These are phyloP conservation scores for Aegilops umbellulata DNA, from an alignment of 176 grass and related monocot genomes.

Conservation along the genomic window DNA sequence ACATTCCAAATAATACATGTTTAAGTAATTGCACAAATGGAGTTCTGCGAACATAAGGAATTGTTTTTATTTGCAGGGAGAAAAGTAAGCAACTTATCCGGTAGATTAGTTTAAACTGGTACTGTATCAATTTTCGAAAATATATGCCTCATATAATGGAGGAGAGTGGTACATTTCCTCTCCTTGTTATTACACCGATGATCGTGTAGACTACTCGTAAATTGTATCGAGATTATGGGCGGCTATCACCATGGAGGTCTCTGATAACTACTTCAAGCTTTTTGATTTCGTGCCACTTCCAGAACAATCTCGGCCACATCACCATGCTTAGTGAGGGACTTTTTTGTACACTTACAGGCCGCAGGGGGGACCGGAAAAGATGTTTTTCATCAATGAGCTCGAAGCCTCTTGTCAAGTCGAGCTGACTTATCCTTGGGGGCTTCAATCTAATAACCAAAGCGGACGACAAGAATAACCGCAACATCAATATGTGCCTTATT, in stretches of 20 bases:
- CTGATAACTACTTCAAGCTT: too few species aligned
- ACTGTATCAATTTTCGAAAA: too few species aligned
- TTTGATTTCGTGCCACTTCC: too few species aligned
- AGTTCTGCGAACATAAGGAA: neutral
- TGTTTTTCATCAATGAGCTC: neutral
- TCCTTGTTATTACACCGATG: too few species aligned
- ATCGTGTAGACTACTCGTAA: too few species aligned
- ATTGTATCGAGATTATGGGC: too few species aligned
- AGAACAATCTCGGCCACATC: neutral
- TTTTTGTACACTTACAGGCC: neutral
- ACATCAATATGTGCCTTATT: neutral
- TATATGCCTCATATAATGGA: too few species aligned
- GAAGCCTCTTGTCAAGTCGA: neutral
- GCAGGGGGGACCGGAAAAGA: neutral
- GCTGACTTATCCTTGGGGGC: neutral
- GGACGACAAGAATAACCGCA: neutral
- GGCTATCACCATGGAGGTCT: too few species aligned
- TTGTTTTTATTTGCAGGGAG: neutral
- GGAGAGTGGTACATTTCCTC: too few species aligned
- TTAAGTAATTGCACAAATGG: neutral
- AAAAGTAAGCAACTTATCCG: too few species aligned
- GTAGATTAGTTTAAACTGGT: neutral
- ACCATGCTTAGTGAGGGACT: neutral
- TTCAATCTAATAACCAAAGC: neutral
- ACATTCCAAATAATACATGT: neutral